phyloP scores from a whole-genome alignment of 2,329 filamentous ascomycete species.

The Rhexocercosporidium sp. region DNA sequence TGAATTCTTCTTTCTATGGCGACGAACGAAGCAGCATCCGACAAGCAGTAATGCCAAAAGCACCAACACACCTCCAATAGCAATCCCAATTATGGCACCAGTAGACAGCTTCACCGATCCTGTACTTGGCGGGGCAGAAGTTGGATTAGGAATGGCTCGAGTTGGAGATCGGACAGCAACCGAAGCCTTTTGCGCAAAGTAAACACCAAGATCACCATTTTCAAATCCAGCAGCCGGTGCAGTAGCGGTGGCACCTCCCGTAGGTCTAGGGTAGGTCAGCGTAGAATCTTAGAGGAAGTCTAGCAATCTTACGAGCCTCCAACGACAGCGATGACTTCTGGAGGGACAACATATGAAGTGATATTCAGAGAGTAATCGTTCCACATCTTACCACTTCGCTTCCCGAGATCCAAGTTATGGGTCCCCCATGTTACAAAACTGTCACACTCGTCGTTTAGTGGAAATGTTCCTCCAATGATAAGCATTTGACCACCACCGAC shows the following conservation, averaged over 20 bases:
- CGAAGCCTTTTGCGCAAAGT: conserved; percentile 57
- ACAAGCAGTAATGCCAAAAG: conserved; percentile 40
- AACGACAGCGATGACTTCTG: conserved; percentile 54
- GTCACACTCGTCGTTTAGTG: conserved; percentile 56
- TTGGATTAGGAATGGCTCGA: conserved; percentile 40
- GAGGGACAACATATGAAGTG: conserved; percentile 59
- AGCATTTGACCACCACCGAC: conserved; percentile 64
- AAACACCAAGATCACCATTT: conserved; percentile 55
- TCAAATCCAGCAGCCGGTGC: conserved; percentile 56
- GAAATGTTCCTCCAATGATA: conserved; percentile 65
- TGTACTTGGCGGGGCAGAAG: conserved; percentile 36
- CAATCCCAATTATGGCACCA: conserved; percentile 52
- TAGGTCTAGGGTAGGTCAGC: conserved; percentile 39
- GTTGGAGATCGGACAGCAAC: conserved; percentile 56
- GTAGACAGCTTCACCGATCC: conserved; percentile 38
- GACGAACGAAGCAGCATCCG: conserved; percentile 43
- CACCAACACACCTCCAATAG: conserved; percentile 45
- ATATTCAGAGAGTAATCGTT: conserved; percentile 55
- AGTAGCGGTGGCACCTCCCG: conserved; percentile 59
- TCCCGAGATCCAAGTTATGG: conserved; percentile 60
- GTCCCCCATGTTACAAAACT: conserved; percentile 56
- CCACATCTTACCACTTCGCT: conserved; percentile 57
- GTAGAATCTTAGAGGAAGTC: background rate
- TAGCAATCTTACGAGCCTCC: conserved; percentile 48
- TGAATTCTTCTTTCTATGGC: conserved; percentile 5